phyloP scores from a whole-genome alignment of 2,329 filamentous ascomycete genomes.

The Westerdykella sp. region DNA sequence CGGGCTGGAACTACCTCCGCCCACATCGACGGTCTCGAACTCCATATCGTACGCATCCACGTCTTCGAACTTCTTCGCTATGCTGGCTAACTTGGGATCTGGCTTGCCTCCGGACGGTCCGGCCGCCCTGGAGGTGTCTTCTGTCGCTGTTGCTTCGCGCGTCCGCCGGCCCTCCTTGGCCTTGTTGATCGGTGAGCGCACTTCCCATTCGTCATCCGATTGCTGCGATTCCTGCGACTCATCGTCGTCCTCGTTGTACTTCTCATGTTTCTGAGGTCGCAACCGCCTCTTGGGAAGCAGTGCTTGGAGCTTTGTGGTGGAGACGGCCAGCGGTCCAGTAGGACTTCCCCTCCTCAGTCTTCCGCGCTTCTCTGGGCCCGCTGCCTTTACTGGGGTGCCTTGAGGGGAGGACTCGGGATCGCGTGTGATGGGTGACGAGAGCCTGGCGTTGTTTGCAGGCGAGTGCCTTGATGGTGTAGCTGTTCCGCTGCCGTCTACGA shows the following conservation, averaged over 20 bases:
- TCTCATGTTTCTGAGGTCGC: too few relatives aligned
- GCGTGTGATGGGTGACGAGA: too few relatives aligned
- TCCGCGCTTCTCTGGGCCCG: neutral
- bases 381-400: slow-evolving; percentile 14
- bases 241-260: too few relatives aligned
- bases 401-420: slow-evolving; percentile 10
- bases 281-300: slow-evolving; percentile 36
- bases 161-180: slow-evolving; percentile 25
- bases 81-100: slow-evolving; percentile 36
- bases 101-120: slow-evolving; percentile 12
- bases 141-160: slow-evolving; percentile 32
- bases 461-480: too few relatives aligned
- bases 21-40: slow-evolving; percentile 44
- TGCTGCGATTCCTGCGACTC: too few relatives aligned
- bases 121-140: slow-evolving; percentile 18
- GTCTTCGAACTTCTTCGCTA: slow-evolving; percentile 45
- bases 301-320: slow-evolving; percentile 41
- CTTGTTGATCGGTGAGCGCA: slow-evolving; percentile 1
- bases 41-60: slow-evolving; percentile 48
- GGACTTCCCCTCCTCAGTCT: slow-evolving; percentile 8
- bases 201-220: too few relatives aligned
- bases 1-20: slow-evolving; percentile 35
- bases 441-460: too few relatives aligned
- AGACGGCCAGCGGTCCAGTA: slow-evolving; percentile 24
- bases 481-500: too few relatives aligned